Evolutionary conservation across 805 yeast genomes (phyloP), one percentile per base, ranked within the genome.

Genomic region (Lachancea quebecensis): DNA sequence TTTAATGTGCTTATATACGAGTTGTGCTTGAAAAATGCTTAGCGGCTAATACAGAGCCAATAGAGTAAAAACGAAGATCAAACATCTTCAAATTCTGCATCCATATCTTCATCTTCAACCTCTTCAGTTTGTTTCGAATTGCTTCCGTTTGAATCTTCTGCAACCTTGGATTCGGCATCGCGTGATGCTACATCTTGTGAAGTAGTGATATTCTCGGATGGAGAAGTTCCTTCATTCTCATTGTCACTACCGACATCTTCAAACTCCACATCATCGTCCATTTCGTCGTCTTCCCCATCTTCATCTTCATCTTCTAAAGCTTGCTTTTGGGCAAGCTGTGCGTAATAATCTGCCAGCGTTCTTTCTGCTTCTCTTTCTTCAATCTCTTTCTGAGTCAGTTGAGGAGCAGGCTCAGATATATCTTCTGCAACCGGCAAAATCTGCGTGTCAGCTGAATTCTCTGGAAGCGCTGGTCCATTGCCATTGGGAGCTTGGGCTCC

Each of bases 311-410:
- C 79, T 49, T 80, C 85, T 41, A 72, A 73, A 5, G 77, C 82
- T 58, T 83, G 85, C 54, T 80, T 74, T 50, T 78, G 79, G 9
- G 85, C 88, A 62, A 85, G 71, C 53, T 82, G 80, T 9, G 88
- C 88, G 59, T 86, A 86, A 59, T 85, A 86, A 14, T 79, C 81
- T n/a, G 78, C 74, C 54, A 80, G 64, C 2, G 88, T 87, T 54
- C 81, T 86, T 63, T 83, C 83, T 32, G 82, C 81, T 60, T 81
- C 85, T 53, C 74, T 70, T 46, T 82, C 81, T 54, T 77, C 77
- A n/a, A 70, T 58, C 39, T 70, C 74, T 37, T 69, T 57, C 39
- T 62, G 65, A 11, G 62, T 49, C 46, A 58, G 46, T 14, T 40
- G 37, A 2, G 21, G 46, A 46, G 39, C 47, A 44, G 42, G 30